Evolutionary conservation across 768 basidiomycete species (phyloP), one percentile per base, ranked within the genome.

Genomic region (Lentinula lateritia): DNA sequence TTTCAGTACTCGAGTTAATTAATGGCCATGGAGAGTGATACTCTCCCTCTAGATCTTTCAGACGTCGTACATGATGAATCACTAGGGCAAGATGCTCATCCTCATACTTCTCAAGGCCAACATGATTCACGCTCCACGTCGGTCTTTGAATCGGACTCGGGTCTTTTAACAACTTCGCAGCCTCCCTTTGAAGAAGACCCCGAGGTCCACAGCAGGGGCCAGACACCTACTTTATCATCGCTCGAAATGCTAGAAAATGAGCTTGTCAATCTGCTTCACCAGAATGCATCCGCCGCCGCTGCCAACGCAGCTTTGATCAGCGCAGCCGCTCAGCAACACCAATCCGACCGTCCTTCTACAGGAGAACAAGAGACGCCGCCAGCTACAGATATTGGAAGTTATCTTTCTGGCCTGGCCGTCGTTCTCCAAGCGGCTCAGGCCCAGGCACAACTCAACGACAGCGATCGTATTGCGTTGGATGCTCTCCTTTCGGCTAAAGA

Each of bases 51-150:
- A 64, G 83, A 85, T 69, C 83, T 92, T 66, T 92, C 90, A 50
- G 90, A 92, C 74, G 90, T 92, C 73, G 89, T 92, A 50, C 88
- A 91, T 72, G 90, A 92, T 70, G 88, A 90, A 61, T 80, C 87
- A 35, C 80, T 90, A 23, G 84, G 80, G 70, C 83, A 88, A 66
- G 84, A 86, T 65, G 74, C 76, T 50, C 75, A 76, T 66, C 32
- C 61, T 69, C 16, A 58, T 57, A 67, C 66, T 61, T 38, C 69
- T 66, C 61, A 71, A 64, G 65, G 69, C 68, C 64, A 72, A 66
- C 67, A 71, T 64, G 60, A 72, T 52, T 60, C 76, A 56, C 67
- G 72, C 42, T 66, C 72, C 59, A 58, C 73, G 57, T 72, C 61
- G 63, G 64, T 28, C 74, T 56, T 66, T 32, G 64, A 38, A 55